phyloP scores from a whole-genome alignment of 805 yeast genomes.

The Yamadazyma endophytica region DNA sequence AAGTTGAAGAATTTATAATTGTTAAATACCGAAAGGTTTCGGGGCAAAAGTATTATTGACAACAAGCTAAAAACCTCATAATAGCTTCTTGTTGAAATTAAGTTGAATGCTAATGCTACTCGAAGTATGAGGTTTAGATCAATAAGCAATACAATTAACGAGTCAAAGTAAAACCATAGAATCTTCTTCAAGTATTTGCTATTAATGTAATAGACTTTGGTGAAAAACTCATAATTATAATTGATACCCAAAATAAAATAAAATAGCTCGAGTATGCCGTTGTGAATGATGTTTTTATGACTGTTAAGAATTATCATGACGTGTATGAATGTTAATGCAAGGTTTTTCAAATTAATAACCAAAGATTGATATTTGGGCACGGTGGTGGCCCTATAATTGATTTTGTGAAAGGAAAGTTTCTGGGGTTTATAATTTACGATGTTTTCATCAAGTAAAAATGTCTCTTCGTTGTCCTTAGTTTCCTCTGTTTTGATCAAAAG shows the following conservation, averaged over 20 bases:
- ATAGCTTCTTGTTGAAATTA: conserved; percentile 14
- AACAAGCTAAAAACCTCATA: conserved; percentile 37
- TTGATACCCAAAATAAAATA: conserved; percentile 46
- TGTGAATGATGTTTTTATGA: conserved; percentile 13
- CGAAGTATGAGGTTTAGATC: conserved; percentile 26
- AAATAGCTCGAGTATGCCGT: conserved; percentile 22
- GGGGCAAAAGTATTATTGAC: conserved; percentile 47
- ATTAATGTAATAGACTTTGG: conserved; percentile 43
- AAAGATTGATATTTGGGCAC: conserved; percentile 42
- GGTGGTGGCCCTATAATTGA: conserved; percentile 24
- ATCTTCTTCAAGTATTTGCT: conserved; percentile 42
- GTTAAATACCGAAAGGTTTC: conserved; percentile 47
- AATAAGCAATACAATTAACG: conserved; percentile 36
- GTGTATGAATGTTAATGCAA: conserved; percentile 16
- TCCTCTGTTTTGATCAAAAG: conserved; percentile 24
- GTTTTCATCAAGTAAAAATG: conserved; percentile 13
- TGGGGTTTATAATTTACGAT: conserved; percentile 28
- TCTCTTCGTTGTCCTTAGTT: conserved; percentile 13
- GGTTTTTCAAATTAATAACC: conserved; percentile 31
- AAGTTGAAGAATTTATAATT: conserved; percentile 49
- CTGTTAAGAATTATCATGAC: conserved; percentile 24
- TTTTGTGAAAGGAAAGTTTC: conserved; percentile 26
- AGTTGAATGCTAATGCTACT: conserved; percentile 12
- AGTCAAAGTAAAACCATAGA: conserved; percentile 52
- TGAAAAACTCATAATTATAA: conserved; percentile 44